Evolutionary conservation across 805 yeast genomes (phyloP).

Genomic region (Starmerella roubikii): DNA sequence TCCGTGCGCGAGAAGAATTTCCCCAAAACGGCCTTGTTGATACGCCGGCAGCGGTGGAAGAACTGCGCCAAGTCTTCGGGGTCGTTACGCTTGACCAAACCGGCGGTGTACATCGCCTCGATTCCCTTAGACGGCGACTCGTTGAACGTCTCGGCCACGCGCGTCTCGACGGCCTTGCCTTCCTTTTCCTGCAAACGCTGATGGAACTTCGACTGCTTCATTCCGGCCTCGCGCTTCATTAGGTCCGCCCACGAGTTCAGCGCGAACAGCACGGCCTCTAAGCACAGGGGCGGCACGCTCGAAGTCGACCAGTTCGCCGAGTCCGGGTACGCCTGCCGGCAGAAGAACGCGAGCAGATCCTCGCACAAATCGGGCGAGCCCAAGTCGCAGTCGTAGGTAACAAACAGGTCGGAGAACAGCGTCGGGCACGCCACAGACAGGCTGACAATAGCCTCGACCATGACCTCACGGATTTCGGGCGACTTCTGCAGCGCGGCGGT

Average conservation of each 20-base stretch:
- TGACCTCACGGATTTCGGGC: constrained; percentile 48
- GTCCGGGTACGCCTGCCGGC: constrained; percentile 73
- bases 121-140: constrained; percentile 68
- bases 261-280: constrained; percentile 71
- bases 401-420: constrained; percentile 62
- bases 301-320: constrained; percentile 67
- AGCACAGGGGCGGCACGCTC: constrained; percentile 82
- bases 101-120: constrained; percentile 44
- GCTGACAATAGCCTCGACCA: constrained; percentile 68
- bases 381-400: constrained; percentile 80
- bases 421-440: constrained; percentile 44
- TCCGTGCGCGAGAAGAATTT: constrained; percentile 69
- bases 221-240: background rate
- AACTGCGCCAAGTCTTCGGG: constrained; percentile 57
- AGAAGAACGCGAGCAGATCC: constrained; percentile 52
- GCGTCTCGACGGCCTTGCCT: constrained; percentile 58
- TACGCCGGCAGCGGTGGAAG: constrained; percentile 62
- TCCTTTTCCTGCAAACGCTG: background rate
- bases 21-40: constrained; percentile 81
- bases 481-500: constrained; percentile 17
- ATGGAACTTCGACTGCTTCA: background rate
- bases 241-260: constrained; percentile 29
- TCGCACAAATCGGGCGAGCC: constrained; percentile 68
- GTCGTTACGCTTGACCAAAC: constrained; percentile 40
- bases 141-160: constrained; percentile 64